Evolutionary conservation across 2,329 filamentous ascomycete genomes (phyloP).

Genomic region (Hypoxylon sp.): DNA sequence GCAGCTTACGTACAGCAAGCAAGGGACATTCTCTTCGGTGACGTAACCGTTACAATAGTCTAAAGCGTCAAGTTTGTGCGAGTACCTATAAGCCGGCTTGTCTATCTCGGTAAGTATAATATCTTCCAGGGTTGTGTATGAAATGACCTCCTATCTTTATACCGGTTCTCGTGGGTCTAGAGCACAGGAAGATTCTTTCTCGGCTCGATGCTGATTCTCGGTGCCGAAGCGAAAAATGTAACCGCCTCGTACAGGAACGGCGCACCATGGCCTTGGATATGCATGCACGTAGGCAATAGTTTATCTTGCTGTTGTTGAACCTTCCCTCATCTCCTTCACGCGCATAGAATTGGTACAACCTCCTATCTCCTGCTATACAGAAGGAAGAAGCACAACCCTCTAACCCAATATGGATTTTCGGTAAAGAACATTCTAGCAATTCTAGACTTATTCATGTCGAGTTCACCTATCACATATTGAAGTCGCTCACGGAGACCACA

Average conservation of each 20-base stretch:
- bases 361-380: not conserved
- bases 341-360: not conserved
- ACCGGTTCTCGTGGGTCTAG: not conserved
- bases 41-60: constrained; percentile 1
- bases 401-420: not conserved
- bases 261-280: not conserved
- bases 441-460: not conserved
- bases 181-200: not conserved
- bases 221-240: too few species aligned
- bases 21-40: constrained; percentile 8
- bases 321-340: not conserved
- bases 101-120: not conserved
- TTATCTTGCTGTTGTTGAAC: not conserved
- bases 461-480: not conserved
- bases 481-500: not conserved
- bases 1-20: constrained; percentile 23
- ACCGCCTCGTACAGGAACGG: too few species aligned
- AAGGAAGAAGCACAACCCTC: not conserved
- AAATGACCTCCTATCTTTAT: not conserved
- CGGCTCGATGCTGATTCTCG: not conserved
- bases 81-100: not conserved
- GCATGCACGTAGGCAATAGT: not conserved
- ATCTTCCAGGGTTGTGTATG: not conserved
- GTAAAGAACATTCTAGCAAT: not conserved
- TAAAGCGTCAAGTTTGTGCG: not conserved